phyloP scores from a whole-genome alignment of 257 asterid species.

The Jacaranda copaia region DNA sequence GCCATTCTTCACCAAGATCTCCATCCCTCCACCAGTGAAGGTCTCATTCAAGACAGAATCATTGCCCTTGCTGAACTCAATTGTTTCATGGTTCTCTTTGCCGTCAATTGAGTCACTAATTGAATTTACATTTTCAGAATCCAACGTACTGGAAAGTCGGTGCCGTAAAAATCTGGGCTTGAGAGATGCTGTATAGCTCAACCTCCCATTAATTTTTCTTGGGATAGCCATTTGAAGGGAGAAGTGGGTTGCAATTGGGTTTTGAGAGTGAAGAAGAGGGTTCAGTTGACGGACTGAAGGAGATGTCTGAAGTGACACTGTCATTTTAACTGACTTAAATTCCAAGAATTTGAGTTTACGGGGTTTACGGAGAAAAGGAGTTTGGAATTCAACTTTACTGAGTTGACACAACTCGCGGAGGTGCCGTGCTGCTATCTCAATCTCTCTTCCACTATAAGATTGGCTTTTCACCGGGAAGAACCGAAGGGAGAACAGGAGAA shows the following conservation, averaged over 20 bases:
- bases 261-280: slow-evolving; percentile 39
- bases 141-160: slow-evolving; percentile 58
- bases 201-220: slow-evolving; percentile 30
- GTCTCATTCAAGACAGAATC: slow-evolving; percentile 41
- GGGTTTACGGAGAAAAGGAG: slow-evolving; percentile 29
- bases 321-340: slow-evolving; percentile 34
- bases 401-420: not conserved
- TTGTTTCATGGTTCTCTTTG: slow-evolving; percentile 32
- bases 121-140: slow-evolving; percentile 53
- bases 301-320: slow-evolving; percentile 65
- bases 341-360: slow-evolving; percentile 17
- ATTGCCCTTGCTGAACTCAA: slow-evolving; percentile 28
- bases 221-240: slow-evolving; percentile 32
- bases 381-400: slow-evolving; percentile 21
- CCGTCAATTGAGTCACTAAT: slow-evolving; percentile 39
- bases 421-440: not conserved
- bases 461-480: slow-evolving; percentile 19
- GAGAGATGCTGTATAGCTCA: slow-evolving; percentile 27
- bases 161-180: slow-evolving; percentile 55
- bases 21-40: slow-evolving; percentile 36
- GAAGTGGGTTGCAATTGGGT: slow-evolving; percentile 35
- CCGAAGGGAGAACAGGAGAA: not conserved
- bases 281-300: slow-evolving; percentile 48
- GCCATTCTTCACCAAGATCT: slow-evolving; percentile 42
- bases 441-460: slow-evolving; percentile 30